A percentile compares a stretch with the other conserved stretches of the same genome.
phyloP scores from a whole-genome alignment of 768 basidiomycete genomes.

The Amanita fuliginea region DNA sequence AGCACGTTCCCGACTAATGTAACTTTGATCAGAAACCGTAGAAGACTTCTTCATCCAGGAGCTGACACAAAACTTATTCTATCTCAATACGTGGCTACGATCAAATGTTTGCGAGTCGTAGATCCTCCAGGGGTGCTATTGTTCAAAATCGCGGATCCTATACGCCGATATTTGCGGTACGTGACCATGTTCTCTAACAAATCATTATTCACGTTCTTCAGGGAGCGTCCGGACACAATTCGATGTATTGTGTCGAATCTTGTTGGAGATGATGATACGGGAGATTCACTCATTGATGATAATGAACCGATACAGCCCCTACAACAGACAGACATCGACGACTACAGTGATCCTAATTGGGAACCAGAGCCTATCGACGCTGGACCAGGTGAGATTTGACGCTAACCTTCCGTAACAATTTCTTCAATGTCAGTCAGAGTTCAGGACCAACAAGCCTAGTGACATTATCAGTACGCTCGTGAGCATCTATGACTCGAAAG shows the following conservation, averaged over 20 bases:
- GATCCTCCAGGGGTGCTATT: constrained; percentile 91
- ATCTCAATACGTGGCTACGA: constrained; percentile 83
- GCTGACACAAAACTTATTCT: constrained; percentile 91
- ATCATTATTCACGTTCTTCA: constrained; percentile 14
- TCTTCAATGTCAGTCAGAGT: constrained; percentile 39
- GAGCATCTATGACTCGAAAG: constrained; percentile 95
- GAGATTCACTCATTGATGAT: constrained; percentile 77
- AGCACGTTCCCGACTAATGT: not conserved
- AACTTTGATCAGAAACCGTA: constrained; percentile 48
- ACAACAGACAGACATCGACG: constrained; percentile 68
- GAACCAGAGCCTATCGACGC: constrained; percentile 95
- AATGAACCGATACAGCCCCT: constrained; percentile 71
- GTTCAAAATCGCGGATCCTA: constrained; percentile 89
- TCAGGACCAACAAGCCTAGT: constrained; percentile 81
- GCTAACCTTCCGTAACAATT: not conserved
- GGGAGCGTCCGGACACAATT: constrained; percentile 87
- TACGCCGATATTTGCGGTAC: constrained; percentile 79
- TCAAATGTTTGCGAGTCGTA: constrained; percentile 79
- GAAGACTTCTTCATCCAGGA: constrained; percentile 89
- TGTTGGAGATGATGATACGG: constrained; percentile 74
- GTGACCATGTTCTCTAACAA: constrained; percentile 7
- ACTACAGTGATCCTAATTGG: constrained; percentile 90
- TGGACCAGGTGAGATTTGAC: constrained; percentile 61
- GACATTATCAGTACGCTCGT: constrained; percentile 95
- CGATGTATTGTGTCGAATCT: constrained; percentile 86